These are phyloP conservation scores for Backusella psychrophila DNA, from an alignment of 192 early-diverging fungal genomes.

Conservation along the genomic window DNA sequence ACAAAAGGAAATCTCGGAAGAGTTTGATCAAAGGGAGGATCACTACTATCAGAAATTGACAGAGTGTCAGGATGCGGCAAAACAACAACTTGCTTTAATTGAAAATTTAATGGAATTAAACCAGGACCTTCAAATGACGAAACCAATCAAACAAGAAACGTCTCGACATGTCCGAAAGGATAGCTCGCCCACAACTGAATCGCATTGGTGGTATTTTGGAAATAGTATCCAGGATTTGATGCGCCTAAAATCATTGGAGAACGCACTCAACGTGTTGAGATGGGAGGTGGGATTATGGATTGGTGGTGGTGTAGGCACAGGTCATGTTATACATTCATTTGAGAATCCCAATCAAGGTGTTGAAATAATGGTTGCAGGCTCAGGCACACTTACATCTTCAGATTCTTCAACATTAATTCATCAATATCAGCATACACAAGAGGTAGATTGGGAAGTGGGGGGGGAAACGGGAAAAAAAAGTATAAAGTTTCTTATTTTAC, in stretches of 20 bases:
- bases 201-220: not conserved
- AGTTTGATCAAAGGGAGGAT: conserved; percentile 22
- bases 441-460: not conserved
- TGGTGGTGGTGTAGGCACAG: conserved; percentile 25
- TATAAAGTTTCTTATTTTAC: not conserved
- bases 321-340: conserved; percentile 20
- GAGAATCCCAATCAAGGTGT: conserved; percentile 15
- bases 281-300: conserved; percentile 21
- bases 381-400: conserved; percentile 5
- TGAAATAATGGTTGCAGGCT: conserved; percentile 23
- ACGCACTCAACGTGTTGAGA: conserved; percentile 6
- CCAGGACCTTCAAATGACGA: conserved; percentile 12
- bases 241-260: conserved; percentile 8
- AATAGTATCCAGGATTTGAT: conserved; percentile 7
- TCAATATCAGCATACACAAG: not conserved
- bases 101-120: conserved; percentile 13
- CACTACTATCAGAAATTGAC: conserved; percentile 15
- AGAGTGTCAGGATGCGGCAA: conserved; percentile 13
- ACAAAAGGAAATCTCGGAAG: conserved; percentile 5
- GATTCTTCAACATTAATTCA: not conserved
- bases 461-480: not conserved
- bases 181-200: not conserved
- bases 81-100: conserved; percentile 18
- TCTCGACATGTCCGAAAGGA: not conserved
- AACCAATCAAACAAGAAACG: not conserved